Base-by-base conservation (phyloP, 1,284 basidiomycete genomes). In the Ganoderma lingzhi region DNA sequence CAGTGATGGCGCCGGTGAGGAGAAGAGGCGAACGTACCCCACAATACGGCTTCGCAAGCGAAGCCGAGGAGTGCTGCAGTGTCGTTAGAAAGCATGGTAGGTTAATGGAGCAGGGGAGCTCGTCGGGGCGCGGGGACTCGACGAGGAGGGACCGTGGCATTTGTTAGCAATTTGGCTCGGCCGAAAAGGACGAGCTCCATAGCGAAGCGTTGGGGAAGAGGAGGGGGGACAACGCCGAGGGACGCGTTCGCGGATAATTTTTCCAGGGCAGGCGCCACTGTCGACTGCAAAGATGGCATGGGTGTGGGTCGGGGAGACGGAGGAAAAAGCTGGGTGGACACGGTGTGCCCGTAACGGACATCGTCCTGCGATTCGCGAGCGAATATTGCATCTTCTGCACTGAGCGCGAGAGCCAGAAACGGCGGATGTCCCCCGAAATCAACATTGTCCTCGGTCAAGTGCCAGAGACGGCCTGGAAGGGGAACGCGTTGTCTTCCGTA, bases 61-160 rank as follows among this genome's bases (percentile, higher is more conserved):
- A 81, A 81, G 19, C 81, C 80, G 42, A 82, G 68, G 35, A 82
- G 70, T 6, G 80, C 78, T 53, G 79, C 77, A 1, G 79, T 23
- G 62, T 81, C 76, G 28, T 70, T 75, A 23, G 65, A 67, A 35
- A 69, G 65, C 39, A 37, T 61, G 53, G 65, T 67, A 32, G 10
- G 48, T 19, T 15, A 17, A 41, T 12, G 2, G 58, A 23, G 37
- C 5, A 9, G 19, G n/a, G 19, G 35, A 35, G 19, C 1, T 3
- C 17, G 58, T n/a, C 19, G 58, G 32, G 37, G 58, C 58, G 19
- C 19, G 37, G 19, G 37, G 58, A 39, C 19, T 41, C 19, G 37
- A 23, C 15, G 55, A 56, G 55, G 17, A 35, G 32, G 55, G 17
- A 56, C 32, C 6, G 55, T 17, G 23, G 58, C 58, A 60, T 60